Evolutionary conservation across 768 basidiomycete species (phyloP).

Genomic region (Xerocomus spinulosus): DNA sequence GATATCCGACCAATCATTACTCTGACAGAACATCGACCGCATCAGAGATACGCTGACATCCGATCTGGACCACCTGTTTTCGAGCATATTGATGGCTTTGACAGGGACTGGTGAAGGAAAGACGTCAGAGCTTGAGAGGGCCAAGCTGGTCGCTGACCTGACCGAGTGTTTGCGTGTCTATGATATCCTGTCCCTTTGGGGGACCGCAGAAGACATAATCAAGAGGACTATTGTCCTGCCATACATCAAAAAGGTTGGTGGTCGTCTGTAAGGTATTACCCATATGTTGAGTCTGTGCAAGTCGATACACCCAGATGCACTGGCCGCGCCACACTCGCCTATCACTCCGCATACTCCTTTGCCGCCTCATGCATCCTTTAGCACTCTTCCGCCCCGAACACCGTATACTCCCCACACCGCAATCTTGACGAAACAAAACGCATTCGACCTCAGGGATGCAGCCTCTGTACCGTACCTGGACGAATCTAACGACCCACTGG

Average conservation of each 20-base stretch:
- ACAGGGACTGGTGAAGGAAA: conserved; percentile 46
- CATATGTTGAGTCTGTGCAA: conserved; percentile 28
- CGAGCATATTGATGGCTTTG: conserved; percentile 51
- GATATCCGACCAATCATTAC: conserved; percentile 7
- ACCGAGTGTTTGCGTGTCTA: conserved; percentile 79
- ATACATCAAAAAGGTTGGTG: conserved; percentile 70
- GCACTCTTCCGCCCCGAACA: conserved; percentile 46
- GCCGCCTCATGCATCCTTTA: conserved; percentile 10
- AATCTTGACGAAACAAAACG: conserved; percentile 39
- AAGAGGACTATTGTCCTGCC: conserved; percentile 63
- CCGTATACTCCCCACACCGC: conserved; percentile 53
- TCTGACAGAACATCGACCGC: conserved; percentile 67
- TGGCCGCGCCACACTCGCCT: conserved; percentile 67
- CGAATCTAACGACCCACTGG: conserved; percentile 62
- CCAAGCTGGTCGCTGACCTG: conserved; percentile 59
- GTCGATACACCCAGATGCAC: conserved; percentile 71
- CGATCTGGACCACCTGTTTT: conserved; percentile 82
- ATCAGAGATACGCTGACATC: conserved; percentile 81
- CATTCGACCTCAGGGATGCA: conserved; percentile 31
- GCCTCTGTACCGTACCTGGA: conserved; percentile 52
- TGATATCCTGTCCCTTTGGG: conserved; percentile 74
- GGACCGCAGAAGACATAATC: conserved; percentile 85
- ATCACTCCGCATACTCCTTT: conserved; percentile 75
- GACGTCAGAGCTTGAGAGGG: conserved; percentile 58
- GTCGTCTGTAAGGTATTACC: not conserved